These are phyloP conservation scores for Trypanosoma brucei DNA, from an alignment of 208 protist genomes.

Conservation along the genomic window DNA sequence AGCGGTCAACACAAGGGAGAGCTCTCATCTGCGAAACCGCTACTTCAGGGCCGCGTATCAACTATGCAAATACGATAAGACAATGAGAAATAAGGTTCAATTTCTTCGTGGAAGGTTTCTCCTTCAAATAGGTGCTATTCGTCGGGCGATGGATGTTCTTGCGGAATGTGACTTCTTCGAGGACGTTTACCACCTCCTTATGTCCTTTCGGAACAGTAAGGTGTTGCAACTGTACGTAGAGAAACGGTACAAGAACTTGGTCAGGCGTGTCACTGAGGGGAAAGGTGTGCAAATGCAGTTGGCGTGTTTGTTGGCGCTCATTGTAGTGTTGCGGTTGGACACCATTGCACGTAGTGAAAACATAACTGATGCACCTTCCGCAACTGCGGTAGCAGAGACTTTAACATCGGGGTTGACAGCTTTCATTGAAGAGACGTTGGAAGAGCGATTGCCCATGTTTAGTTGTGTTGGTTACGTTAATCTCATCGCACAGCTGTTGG, in stretches of 20 bases:
- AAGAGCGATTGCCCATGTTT: constrained; percentile 31
- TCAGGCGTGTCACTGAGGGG: constrained; percentile 2
- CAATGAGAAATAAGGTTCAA: constrained; percentile 19
- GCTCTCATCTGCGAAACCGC: constrained; percentile 33
- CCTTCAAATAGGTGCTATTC: constrained; percentile 31
- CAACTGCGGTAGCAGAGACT: not conserved
- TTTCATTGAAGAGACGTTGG: constrained; percentile 30
- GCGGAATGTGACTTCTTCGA: constrained; percentile 69
- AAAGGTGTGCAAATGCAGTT: constrained; percentile 15
- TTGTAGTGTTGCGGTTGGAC: constrained; percentile 26
- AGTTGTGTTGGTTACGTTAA: constrained; percentile 32
- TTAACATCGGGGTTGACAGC: constrained; percentile 13
- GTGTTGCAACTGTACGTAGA: constrained; percentile 39
- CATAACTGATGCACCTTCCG: not conserved
- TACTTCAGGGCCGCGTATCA: constrained; percentile 57
- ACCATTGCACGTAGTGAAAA: constrained; percentile 17
- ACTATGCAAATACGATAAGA: constrained; percentile 32
- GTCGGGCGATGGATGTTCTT: constrained; percentile 29
- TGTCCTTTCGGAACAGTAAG: constrained; percentile 21
- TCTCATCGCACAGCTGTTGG: constrained; percentile 62
- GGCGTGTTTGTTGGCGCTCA: constrained; percentile 24
- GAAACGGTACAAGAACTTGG: constrained; percentile 37
- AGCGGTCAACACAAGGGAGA: constrained; percentile 33
- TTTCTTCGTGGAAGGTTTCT: constrained; percentile 53
- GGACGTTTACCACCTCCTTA: constrained; percentile 43